Conservation (phyloP, 768 basidiomycete genomes). For the Suillus weaverae region DNA sequence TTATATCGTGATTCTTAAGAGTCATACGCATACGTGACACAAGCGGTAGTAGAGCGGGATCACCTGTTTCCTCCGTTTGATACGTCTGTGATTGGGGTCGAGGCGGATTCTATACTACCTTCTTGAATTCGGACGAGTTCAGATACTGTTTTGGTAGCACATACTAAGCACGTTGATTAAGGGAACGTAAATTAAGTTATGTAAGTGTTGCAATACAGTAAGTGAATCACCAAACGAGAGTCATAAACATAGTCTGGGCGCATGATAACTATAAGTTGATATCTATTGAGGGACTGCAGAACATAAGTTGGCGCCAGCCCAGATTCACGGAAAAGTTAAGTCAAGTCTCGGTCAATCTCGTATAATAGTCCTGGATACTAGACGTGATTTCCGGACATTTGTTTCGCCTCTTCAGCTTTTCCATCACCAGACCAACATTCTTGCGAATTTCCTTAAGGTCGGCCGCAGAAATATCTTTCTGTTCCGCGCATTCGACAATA, state of each 20-base stretch:
- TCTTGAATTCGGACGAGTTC: not conserved
- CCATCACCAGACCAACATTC: not conserved
- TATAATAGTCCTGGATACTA: not conserved
- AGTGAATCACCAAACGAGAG: not conserved
- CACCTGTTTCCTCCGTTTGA: not conserved
- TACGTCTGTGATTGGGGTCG: not conserved
- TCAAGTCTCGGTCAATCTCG: not conserved
- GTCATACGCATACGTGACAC: not conserved
- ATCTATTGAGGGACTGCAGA: not conserved
- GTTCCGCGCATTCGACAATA: not conserved
- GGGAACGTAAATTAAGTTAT: not conserved
- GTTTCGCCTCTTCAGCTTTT: constrained; percentile 2
- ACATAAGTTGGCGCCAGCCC: not conserved
- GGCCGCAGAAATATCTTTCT: too few species aligned
- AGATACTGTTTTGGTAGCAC: not conserved
- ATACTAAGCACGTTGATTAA: not conserved
- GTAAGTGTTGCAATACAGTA: not conserved
- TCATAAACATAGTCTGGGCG: not conserved
- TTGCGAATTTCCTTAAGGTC: not conserved
- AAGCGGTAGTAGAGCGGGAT: not conserved
- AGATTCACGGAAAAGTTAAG: not conserved
- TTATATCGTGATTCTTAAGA: not conserved
- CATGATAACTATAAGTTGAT: not conserved
- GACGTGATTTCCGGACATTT: not conserved
- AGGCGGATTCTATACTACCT: not conserved